These are phyloP conservation scores for Sclerotinia glacialis DNA, from an alignment of 2,329 filamentous ascomycete genomes.

Conservation along the genomic window DNA sequence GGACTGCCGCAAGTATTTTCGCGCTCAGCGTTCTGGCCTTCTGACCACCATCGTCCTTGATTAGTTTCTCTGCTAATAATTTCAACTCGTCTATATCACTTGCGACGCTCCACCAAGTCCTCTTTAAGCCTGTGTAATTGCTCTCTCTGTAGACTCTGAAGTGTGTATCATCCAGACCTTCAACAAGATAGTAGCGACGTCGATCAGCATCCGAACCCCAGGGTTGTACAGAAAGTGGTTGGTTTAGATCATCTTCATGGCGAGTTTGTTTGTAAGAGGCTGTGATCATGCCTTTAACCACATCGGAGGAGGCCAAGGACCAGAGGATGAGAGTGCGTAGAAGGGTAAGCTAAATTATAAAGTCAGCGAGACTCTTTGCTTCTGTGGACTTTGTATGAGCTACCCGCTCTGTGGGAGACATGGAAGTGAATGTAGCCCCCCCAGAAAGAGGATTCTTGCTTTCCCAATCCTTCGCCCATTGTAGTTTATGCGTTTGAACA, in stretches of 20 bases:
- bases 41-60: slow-evolving; percentile 72
- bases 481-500: slow-evolving; percentile 74
- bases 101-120: slow-evolving; percentile 90
- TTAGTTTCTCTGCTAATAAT: slow-evolving; percentile 70
- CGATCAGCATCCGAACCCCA: slow-evolving; percentile 91
- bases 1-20: slow-evolving; percentile 75
- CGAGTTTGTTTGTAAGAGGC: slow-evolving; percentile 85
- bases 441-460: slow-evolving; percentile 79
- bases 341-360: slow-evolving; percentile 16
- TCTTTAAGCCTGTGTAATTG: slow-evolving; percentile 71
- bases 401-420: slow-evolving; percentile 81
- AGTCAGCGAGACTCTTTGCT: slow-evolving; percentile 1
- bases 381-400: background rate
- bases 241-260: slow-evolving; percentile 74
- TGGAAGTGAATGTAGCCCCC: slow-evolving; percentile 74
- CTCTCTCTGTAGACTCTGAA: slow-evolving; percentile 94
- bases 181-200: slow-evolving; percentile 88
- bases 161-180: slow-evolving; percentile 88
- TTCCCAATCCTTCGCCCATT: slow-evolving; percentile 87
- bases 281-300: slow-evolving; percentile 75
- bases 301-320: slow-evolving; percentile 85
- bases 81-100: slow-evolving; percentile 85
- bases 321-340: slow-evolving; percentile 73
- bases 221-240: slow-evolving; percentile 82
- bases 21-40: slow-evolving; percentile 75